A percentile compares a stretch with the other conserved stretches of the same genome.
Evolutionary conservation across 768 basidiomycete species (phyloP).

Genomic region (Mycena crocata): DNA sequence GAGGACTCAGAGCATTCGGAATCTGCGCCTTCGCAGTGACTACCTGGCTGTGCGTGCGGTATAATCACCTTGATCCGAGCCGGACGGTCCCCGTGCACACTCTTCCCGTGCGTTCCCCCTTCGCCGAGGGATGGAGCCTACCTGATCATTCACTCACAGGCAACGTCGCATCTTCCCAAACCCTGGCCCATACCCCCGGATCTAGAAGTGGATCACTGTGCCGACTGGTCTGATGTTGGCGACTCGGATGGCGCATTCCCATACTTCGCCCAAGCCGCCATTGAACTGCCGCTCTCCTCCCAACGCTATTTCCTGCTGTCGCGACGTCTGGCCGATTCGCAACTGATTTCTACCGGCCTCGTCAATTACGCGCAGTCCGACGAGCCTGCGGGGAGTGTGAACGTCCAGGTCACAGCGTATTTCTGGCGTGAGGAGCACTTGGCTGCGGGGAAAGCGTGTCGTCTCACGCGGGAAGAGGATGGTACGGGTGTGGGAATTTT

Average conservation of each 20-base stretch:
- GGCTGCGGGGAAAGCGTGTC: conserved; percentile 42
- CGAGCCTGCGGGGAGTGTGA: conserved; percentile 35
- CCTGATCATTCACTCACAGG: no score
- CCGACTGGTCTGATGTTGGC: neutral
- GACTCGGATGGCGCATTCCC: conserved; percentile 12
- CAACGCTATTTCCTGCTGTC: conserved; percentile 45
- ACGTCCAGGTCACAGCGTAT: conserved; percentile 39
- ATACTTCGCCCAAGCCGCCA: conserved; percentile 24
- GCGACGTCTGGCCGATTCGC: conserved; percentile 18
- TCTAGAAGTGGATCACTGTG: conserved; percentile 13
- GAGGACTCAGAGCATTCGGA: no score
- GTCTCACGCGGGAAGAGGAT: conserved; percentile 35
- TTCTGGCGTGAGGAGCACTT: conserved; percentile 38
- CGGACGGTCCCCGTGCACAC: no score
- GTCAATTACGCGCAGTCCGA: conserved; percentile 39
- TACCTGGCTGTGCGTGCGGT: no score
- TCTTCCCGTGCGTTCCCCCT: no score
- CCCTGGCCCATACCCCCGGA: conserved; percentile 15
- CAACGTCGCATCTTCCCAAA: no score
- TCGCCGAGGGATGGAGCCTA: no score
- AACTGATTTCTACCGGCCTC: conserved; percentile 34
- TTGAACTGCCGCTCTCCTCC: conserved; percentile 41
- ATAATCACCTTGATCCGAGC: no score
- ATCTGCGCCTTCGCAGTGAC: no score
- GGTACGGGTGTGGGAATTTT: conserved; percentile 49